These are phyloP conservation scores for Spergularia azorica DNA, from an alignment of 179 eudicot genomes.

Conservation along the genomic window DNA sequence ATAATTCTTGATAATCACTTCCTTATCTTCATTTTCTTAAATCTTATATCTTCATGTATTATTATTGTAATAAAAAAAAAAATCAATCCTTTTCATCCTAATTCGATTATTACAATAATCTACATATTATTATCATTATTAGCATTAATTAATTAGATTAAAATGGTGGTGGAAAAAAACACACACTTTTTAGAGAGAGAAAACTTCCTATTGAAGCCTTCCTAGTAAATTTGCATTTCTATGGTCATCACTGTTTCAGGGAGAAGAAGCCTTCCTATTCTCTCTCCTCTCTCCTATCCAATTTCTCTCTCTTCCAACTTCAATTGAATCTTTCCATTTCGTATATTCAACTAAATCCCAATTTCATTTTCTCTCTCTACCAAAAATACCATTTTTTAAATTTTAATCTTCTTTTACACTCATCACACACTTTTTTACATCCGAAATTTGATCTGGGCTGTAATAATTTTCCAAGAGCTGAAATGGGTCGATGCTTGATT, in stretches of 20 bases:
- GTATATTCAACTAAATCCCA: conserved; percentile 4
- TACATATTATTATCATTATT: no score
- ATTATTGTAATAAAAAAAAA: no score
- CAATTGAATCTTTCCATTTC: conserved; percentile 21
- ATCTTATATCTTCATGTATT: no score
- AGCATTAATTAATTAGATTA: no score
- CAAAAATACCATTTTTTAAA: no score
- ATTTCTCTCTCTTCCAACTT: conserved; percentile 11
- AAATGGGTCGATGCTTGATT: conserved; percentile 12
- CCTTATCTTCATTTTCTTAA: no score
- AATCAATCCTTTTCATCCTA: no score
- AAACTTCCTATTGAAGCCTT: conserved; percentile 22
- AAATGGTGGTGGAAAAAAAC: no score
- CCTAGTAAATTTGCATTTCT: neutral
- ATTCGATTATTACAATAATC: no score
- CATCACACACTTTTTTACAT: neutral
- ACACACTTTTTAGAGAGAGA: neutral
- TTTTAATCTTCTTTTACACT: conserved; percentile 10
- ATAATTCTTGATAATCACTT: no score
- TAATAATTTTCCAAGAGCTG: neutral
- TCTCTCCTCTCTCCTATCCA: neutral
- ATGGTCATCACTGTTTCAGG: conserved; percentile 9
- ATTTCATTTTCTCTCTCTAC: conserved; percentile 17
- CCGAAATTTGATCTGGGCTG: conserved; percentile 17
- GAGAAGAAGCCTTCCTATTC: neutral